phyloP scores from a whole-genome alignment of 163 green algal species.

The Chlorella variabilis region DNA sequence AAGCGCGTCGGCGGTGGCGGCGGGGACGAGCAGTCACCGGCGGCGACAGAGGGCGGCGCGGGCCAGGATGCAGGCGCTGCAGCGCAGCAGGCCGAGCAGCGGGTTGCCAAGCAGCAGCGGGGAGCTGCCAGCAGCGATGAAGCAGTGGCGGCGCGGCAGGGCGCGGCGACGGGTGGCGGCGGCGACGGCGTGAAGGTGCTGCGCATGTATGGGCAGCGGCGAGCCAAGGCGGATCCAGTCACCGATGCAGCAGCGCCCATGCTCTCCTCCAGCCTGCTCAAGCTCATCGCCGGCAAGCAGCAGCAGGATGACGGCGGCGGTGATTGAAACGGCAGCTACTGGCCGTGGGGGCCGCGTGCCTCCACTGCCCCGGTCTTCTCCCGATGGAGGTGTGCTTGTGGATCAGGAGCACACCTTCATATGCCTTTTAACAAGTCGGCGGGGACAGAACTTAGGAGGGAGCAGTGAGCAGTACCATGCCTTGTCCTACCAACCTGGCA shows the following conservation, averaged over 20 bases:
- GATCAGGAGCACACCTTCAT: no score
- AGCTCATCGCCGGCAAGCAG: conserved; percentile 48
- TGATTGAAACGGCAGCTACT: not conserved
- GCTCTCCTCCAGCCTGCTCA: conserved; percentile 55
- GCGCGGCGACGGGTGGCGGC: no score
- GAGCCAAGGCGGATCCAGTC: conserved; percentile 66
- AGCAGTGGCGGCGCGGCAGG: conserved; percentile 3
- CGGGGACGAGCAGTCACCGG: conserved; percentile 5
- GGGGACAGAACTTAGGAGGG: no score
- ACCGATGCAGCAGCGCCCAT: conserved; percentile 37
- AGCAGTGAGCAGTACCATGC: no score
- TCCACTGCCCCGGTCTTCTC: no score
- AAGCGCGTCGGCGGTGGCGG: conserved; percentile 30
- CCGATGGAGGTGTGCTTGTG: no score
- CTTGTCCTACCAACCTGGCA: no score
- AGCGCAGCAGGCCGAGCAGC: no score
- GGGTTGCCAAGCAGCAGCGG: conserved; percentile 5
- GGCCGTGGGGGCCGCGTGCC: no score
- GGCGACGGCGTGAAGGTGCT: conserved; percentile 16
- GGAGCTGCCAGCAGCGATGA: not conserved
- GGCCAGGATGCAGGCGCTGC: not conserved
- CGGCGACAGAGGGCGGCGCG: not conserved
- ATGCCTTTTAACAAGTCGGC: no score
- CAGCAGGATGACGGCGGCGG: not conserved
- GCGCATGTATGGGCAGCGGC: conserved; percentile 68